Conservation (phyloP, 345 rosid genomes). For the Clausena lansium region DNA sequence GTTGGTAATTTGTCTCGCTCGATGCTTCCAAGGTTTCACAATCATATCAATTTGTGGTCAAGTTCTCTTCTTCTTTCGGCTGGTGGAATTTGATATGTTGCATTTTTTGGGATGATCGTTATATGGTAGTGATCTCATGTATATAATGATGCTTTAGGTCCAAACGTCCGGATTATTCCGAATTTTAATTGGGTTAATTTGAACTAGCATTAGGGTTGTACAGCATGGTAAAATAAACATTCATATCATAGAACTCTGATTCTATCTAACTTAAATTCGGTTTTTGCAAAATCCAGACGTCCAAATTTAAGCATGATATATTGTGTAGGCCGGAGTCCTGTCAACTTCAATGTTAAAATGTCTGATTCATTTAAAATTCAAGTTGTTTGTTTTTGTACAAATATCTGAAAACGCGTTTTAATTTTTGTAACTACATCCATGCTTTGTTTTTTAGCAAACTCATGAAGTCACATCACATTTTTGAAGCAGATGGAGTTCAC, state of each 20-base stretch:
- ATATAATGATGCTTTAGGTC: no score
- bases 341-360: not conserved
- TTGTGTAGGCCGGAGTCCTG: not conserved
- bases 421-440: not conserved
- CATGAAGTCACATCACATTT: not conserved
- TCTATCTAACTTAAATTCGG: no score
- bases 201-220: no score
- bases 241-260: no score
- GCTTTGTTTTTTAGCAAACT: not conserved
- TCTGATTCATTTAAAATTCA: no score
- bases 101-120: not conserved
- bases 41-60: not conserved
- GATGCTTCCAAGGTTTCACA: not conserved
- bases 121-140: not conserved
- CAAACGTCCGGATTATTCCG: no score
- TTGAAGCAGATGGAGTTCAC: not conserved
- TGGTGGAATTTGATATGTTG: not conserved
- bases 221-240: no score
- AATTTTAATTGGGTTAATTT: no score
- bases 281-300: no score
- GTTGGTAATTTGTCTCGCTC: not conserved
- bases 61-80: not conserved
- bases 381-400: not conserved
- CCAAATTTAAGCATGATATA: no score
- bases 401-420: not conserved